These are phyloP conservation scores for Kodamaea arcana DNA, from an alignment of 1,139 yeast genomes.

Conservation along the genomic window DNA sequence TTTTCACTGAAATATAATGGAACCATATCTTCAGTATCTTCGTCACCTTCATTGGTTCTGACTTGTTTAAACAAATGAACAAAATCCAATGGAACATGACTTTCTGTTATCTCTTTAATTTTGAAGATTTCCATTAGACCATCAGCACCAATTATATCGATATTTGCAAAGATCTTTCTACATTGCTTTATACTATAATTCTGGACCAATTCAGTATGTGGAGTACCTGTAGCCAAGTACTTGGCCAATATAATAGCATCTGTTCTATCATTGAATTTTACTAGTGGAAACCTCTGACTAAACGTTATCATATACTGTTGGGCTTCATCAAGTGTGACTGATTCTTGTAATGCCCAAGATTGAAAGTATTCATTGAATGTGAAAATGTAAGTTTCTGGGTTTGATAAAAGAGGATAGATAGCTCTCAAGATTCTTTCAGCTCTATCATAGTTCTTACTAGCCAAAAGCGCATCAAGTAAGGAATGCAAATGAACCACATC, in stretches of 20 bases:
- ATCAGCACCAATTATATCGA: slow-evolving; percentile 68
- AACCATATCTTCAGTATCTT: slow-evolving; percentile 14
- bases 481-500: slow-evolving; percentile 70
- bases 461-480: slow-evolving; percentile 73
- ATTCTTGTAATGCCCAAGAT: slow-evolving; percentile 27
- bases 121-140: slow-evolving; percentile 45
- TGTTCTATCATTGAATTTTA: slow-evolving; percentile 43
- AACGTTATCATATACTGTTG: slow-evolving; percentile 26
- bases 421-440: slow-evolving; percentile 67
- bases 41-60: slow-evolving; percentile 11
- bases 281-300: slow-evolving; percentile 23
- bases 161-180: slow-evolving; percentile 50
- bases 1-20: slow-evolving; percentile 29
- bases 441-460: slow-evolving; percentile 62
- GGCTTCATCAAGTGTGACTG: slow-evolving; percentile 24
- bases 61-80: slow-evolving; percentile 26
- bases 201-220: slow-evolving; percentile 10
- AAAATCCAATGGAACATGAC: slow-evolving; percentile 35
- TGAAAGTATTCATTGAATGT: slow-evolving; percentile 38
- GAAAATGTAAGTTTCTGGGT: slow-evolving; percentile 30
- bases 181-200: slow-evolving; percentile 18
- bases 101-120: slow-evolving; percentile 19
- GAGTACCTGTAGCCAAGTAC: slow-evolving; percentile 10
- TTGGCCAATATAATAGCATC: slow-evolving; percentile 31
- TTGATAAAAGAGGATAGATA: slow-evolving; percentile 41